phyloP scores from a whole-genome alignment of 352 stramenopile species.

The Phytophthora aleatoria region DNA sequence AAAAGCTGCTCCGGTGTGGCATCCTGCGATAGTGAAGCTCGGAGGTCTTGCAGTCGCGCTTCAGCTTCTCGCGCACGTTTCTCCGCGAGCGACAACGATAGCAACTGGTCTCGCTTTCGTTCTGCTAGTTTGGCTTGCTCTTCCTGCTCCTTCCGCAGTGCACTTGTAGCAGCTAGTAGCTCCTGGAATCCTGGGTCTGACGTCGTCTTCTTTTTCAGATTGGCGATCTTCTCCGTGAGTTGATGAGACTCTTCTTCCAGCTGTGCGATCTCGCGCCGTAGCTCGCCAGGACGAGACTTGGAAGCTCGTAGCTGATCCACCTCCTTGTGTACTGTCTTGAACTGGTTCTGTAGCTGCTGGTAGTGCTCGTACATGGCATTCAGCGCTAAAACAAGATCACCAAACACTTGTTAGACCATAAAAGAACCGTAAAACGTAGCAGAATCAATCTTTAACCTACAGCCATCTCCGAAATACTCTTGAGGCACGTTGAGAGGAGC shows the following conservation, averaged over 20 bases:
- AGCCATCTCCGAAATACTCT: conserved; percentile 92
- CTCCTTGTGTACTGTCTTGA: conserved; percentile 91
- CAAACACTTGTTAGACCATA: not conserved
- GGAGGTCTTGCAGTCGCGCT: conserved; percentile 73
- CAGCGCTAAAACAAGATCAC: conserved; percentile 39
- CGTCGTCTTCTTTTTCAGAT: conserved; percentile 89
- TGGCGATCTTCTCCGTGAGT: conserved; percentile 90
- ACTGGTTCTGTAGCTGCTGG: conserved; percentile 93
- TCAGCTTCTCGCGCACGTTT: conserved; percentile 76
- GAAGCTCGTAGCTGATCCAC: conserved; percentile 82
- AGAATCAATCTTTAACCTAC: conserved; percentile 31
- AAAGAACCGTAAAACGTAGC: not conserved
- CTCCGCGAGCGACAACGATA: conserved; percentile 85
- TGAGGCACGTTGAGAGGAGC: conserved; percentile 92
- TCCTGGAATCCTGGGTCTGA: conserved; percentile 75
- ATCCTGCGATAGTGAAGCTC: conserved; percentile 73
- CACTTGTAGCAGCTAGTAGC: conserved; percentile 90
- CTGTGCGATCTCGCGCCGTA: conserved; percentile 91
- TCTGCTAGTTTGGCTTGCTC: conserved; percentile 92
- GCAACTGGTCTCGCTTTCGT: conserved; percentile 89
- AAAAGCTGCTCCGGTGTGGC: conserved; percentile 88
- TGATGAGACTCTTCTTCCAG: conserved; percentile 92
- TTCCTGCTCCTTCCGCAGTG: conserved; percentile 94
- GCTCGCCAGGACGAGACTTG: conserved; percentile 83
- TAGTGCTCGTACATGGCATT: conserved; percentile 90